Evolutionary conservation across 371 early-diverging fungal species (phyloP), one percentile per base, ranked within the genome.

Genomic region (Rhizopus delemar): DNA sequence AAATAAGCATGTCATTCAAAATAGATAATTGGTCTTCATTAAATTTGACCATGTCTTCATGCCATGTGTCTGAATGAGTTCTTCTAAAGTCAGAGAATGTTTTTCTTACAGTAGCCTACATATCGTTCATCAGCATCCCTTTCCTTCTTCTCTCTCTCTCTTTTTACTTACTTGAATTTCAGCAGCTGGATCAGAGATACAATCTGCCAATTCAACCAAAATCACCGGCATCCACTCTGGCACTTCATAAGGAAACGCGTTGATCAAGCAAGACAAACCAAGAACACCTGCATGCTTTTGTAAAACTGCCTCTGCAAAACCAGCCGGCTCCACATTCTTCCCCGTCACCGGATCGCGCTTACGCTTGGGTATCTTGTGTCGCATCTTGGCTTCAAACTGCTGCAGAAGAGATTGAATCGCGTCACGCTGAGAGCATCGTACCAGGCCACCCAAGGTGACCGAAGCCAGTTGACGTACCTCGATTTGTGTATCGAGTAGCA

Each of bases 31-130:
- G 92, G 13, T 90, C 88, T 49, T 86, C 86, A 3, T 80, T 83
- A 69, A 96, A 95, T 56, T 77, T 75, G 56, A 74, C 75, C 75
- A 83, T 84, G 57, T 95, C 93, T 60, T 94, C 91, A 53, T 92
- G 91, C 96, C 96, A 96, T 3, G 90, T 90, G 62, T 96, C 96
- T 53, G 93, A 93, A 65, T 96, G 96, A 1, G 96, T 95, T 52
- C 95, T 76, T 67, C 87, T 77, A 69, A 96, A 96, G 58, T 95
- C 95, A 5, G 93, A 87, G 77, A 94, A 95, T 15, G 91, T 89
- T 59, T 90, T 89, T 59, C 89, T 82, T 4, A 93, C 88, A 6
- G 96, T 91, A 9, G 90, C 66, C 85, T 90, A 75, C 0, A 52
- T 38, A 39, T 16, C 43, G 0, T 28, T 32, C 7, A 43, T 54